A percentile compares a stretch with the other conserved stretches of the same genome.
Conservation (phyloP, 2,329 filamentous ascomycete genomes). For the Didymella keratinophila region DNA sequence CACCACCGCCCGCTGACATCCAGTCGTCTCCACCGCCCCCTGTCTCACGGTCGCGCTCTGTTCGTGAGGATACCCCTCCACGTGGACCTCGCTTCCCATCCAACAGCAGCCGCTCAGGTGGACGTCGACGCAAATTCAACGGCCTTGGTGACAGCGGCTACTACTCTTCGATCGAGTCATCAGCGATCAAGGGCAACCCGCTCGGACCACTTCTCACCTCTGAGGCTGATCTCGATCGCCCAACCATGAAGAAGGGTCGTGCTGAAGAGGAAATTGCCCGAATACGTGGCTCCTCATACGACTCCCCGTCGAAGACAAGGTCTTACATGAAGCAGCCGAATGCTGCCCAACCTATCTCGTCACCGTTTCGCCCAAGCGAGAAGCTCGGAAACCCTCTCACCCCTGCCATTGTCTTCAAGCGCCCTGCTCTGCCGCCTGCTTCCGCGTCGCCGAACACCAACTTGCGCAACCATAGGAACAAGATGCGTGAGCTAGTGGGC, state of each 20-base stretch:
- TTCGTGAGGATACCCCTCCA: slow-evolving; percentile 77
- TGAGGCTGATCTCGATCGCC: slow-evolving; percentile 76
- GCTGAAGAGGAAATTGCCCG: slow-evolving; percentile 96
- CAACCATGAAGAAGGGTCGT: slow-evolving; percentile 83
- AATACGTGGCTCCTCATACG: slow-evolving; percentile 88
- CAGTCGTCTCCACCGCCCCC: slow-evolving; percentile 95
- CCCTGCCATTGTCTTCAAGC: slow-evolving; percentile 82
- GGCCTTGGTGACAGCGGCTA: slow-evolving; percentile 95
- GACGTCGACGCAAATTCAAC: slow-evolving; percentile 78
- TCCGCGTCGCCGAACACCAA: slow-evolving; percentile 95
- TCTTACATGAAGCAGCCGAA: slow-evolving; percentile 60
- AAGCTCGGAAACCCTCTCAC: slow-evolving; percentile 72
- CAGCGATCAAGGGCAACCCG: slow-evolving; percentile 76
- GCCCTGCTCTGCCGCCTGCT: slow-evolving; percentile 68
- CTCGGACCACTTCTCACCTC: slow-evolving; percentile 73
- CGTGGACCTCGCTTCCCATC: slow-evolving; percentile 67
- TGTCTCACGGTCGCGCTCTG: slow-evolving; percentile 64
- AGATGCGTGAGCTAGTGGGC: slow-evolving; percentile 76
- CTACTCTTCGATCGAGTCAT: slow-evolving; percentile 95
- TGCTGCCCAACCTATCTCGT: slow-evolving; percentile 48
- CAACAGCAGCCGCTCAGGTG: slow-evolving; percentile 72
- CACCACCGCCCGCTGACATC: slow-evolving; percentile 74
- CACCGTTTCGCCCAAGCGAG: slow-evolving; percentile 50
- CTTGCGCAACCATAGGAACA: slow-evolving; percentile 84
- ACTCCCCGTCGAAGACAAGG: slow-evolving; percentile 81